A percentile compares a stretch with the other conserved stretches of the same genome.
Evolutionary conservation across 2,329 filamentous ascomycete genomes (phyloP).

Genomic region (Neophaeococcomyces mojaviensis): DNA sequence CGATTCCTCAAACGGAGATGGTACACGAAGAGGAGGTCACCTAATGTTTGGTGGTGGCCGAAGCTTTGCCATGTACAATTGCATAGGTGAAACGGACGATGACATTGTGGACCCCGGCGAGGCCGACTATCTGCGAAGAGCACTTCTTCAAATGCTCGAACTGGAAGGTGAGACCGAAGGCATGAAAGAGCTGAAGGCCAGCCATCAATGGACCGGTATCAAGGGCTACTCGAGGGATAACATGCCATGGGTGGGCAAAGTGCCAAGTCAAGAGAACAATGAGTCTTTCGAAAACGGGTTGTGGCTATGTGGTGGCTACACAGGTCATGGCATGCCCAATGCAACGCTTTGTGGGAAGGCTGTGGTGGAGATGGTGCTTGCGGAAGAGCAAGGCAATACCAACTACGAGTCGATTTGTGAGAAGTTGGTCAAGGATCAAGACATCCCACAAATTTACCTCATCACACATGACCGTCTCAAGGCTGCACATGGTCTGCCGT

Average conservation of each 20-base stretch:
- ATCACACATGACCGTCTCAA: conserved; percentile 25
- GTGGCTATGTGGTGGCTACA: conserved; percentile 54
- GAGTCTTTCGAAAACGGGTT: conserved; percentile 32
- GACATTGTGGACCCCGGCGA: conserved; percentile 41
- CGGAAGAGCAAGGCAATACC: conserved; percentile 1
- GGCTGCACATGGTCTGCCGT: conserved; percentile 2
- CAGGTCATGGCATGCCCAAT: conserved; percentile 59
- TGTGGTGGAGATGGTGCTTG: conserved; percentile 14
- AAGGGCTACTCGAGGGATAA: conserved; percentile 47
- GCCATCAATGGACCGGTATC: conserved; percentile 38
- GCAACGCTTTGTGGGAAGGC: conserved; percentile 18
- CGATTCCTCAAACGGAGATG: conserved; percentile 1
- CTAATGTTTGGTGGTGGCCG: conserved; percentile 58
- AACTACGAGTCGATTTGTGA: conserved; percentile 6
- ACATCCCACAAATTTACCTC: conserved; percentile 29
- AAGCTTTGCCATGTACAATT: conserved; percentile 24
- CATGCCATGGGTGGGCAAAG: conserved; percentile 46
- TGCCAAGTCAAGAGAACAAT: conserved; percentile 31
- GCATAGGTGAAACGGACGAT: conserved; percentile 45
- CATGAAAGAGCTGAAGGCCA: conserved; percentile 19
- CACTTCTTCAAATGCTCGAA: conserved; percentile 33
- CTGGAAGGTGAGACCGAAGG: conserved; percentile 27
- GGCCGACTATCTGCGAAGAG: conserved; percentile 34
- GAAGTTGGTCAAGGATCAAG: conserved; percentile 23
- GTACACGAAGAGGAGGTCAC: conserved; percentile 19